A percentile compares a stretch with the other conserved stretches of the same genome.
phyloP scores from a whole-genome alignment of 2,329 filamentous ascomycete genomes.

The Passalora sequoiae region DNA sequence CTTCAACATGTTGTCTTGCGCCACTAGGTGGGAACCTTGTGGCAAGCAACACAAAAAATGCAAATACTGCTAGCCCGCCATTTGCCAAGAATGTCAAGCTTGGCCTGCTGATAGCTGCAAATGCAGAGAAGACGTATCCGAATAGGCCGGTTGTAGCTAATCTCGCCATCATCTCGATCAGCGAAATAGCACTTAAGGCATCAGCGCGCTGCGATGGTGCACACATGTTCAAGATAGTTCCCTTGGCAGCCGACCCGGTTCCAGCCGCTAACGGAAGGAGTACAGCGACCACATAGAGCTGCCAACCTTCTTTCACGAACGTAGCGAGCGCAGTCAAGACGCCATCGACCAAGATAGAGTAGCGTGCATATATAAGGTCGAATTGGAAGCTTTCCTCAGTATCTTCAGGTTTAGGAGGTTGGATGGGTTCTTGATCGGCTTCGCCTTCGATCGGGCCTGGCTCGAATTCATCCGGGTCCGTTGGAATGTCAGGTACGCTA shows the following conservation, averaged over 20 bases:
- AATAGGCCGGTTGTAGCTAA: conserved; percentile 61
- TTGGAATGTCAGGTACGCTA: conserved; percentile 25
- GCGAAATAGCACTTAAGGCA: conserved; percentile 62
- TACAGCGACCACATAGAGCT: conserved; percentile 62
- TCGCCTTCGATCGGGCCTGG: conserved; percentile 29
- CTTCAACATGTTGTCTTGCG: conserved; percentile 28
- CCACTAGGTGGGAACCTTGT: conserved; percentile 44
- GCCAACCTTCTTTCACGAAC: conserved; percentile 60
- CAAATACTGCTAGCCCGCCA: conserved; percentile 54
- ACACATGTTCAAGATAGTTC: conserved; percentile 68
- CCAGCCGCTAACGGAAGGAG: conserved; percentile 65
- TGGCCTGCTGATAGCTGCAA: conserved; percentile 56
- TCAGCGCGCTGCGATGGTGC: conserved; percentile 57
- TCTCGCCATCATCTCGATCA: conserved; percentile 64
- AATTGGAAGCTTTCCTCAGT: conserved; percentile 53
- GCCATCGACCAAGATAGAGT: conserved; percentile 61
- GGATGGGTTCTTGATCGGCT: conserved; percentile 43
- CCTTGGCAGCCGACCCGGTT: conserved; percentile 64
- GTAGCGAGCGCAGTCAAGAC: conserved; percentile 58
- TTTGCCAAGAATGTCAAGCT: conserved; percentile 65
- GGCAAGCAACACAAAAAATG: conserved; percentile 43
- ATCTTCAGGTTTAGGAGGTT: conserved; percentile 20
- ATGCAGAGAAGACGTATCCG: conserved; percentile 60
- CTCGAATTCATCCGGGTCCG: conserved; percentile 32
- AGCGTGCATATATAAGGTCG: conserved; percentile 62